A percentile compares a stretch with the other conserved stretches of the same genome.
phyloP scores from a whole-genome alignment of 2,329 filamentous ascomycete species.

The Hirsutella rhossiliensis region DNA sequence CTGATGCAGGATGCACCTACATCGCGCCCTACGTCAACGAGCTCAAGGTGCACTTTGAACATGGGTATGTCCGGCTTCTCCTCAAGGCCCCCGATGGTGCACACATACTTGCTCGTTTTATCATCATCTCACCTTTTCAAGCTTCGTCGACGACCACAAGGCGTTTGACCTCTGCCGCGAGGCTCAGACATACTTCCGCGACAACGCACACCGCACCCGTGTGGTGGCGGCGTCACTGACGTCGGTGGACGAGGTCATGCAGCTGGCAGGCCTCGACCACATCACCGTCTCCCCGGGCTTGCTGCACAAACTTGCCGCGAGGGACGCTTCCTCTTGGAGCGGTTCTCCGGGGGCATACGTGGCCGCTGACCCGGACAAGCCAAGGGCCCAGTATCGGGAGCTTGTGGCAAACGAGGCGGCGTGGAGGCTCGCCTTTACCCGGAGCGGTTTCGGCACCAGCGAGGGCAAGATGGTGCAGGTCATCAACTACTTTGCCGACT shows the following conservation, averaged over 20 bases:
- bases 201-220: constrained; percentile 27
- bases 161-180: constrained; percentile 37
- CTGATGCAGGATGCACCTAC: constrained; percentile 45
- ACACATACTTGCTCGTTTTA: neutral
- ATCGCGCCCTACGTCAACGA: constrained; percentile 57
- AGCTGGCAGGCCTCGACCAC: constrained; percentile 43
- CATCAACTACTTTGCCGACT: constrained; percentile 45
- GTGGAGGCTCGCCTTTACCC: constrained; percentile 38
- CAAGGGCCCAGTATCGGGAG: constrained; percentile 4
- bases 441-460: constrained; percentile 30
- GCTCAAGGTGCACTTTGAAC: constrained; percentile 48
- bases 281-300: constrained; percentile 46
- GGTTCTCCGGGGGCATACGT: neutral
- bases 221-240: constrained; percentile 47
- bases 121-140: constrained; percentile 8
- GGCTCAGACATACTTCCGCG: constrained; percentile 39
- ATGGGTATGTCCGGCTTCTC: constrained; percentile 20
- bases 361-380: neutral
- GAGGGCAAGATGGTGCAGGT: constrained; percentile 41
- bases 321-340: constrained; percentile 15
- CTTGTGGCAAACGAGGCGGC: constrained; percentile 26
- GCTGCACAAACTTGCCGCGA: constrained; percentile 31
- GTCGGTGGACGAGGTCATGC: constrained; percentile 44
- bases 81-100: neutral
- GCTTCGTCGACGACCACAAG: constrained; percentile 34